A percentile compares a stretch with the other conserved stretches of the same genome.
Evolutionary conservation across 495 filamentous ascomycete genomes (phyloP).

Genomic region (Penicillium nucicola): DNA sequence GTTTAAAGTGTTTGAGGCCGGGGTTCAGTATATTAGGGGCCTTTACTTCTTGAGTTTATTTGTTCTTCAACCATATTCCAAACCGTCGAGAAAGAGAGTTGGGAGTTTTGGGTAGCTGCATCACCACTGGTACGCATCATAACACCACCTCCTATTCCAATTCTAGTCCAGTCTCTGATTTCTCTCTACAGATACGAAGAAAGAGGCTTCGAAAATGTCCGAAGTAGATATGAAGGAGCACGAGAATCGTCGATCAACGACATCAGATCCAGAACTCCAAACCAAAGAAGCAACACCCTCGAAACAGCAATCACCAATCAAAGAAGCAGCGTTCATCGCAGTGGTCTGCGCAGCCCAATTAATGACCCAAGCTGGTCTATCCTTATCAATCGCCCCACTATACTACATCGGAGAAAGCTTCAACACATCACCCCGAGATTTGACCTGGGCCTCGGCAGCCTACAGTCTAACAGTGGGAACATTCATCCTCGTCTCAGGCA

Average conservation of each 20-base stretch:
- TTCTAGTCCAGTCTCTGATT: no score
- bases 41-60: no score
- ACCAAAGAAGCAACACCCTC: neutral
- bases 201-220: no score
- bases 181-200: no score
- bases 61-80: no score
- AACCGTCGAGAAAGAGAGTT: no score
- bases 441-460: constrained; percentile 47
- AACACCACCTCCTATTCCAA: no score
- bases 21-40: no score
- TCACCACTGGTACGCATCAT: no score
- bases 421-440: constrained; percentile 16
- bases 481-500: constrained; percentile 61
- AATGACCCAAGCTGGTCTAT: neutral
- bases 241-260: neutral
- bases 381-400: constrained; percentile 31
- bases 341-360: neutral
- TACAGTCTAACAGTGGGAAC: constrained; percentile 58
- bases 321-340: neutral
- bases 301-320: neutral
- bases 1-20: no score
- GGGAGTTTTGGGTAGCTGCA: no score
- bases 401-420: constrained; percentile 20
- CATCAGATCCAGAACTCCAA: neutral
- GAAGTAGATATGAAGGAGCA: neutral